These are phyloP conservation scores for Phascolomyces articulosus DNA, from an alignment of 371 early-diverging fungal species.

Conservation along the genomic window DNA sequence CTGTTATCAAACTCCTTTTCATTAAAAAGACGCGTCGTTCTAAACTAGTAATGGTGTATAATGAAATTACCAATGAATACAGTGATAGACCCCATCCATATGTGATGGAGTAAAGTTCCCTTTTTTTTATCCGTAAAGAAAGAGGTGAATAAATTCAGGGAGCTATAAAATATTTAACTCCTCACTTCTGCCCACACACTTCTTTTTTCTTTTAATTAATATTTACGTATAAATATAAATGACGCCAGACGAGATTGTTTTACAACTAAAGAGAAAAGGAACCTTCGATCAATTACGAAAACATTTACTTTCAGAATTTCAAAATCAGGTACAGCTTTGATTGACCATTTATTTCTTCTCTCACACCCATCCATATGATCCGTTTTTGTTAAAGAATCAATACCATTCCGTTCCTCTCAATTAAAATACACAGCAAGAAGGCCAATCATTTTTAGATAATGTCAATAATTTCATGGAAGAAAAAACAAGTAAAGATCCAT, in stretches of 20 bases:
- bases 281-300: conserved; percentile 47
- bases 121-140: too few relatives aligned
- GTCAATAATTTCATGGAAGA: conserved; percentile 37
- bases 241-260: conserved; percentile 46
- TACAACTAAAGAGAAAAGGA: conserved; percentile 46
- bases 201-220: not conserved
- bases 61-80: too few relatives aligned
- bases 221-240: conserved; percentile 12
- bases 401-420: conserved; percentile 1
- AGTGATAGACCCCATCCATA: too few relatives aligned
- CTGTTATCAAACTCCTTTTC: too few relatives aligned
- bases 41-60: too few relatives aligned
- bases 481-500: conserved; percentile 29
- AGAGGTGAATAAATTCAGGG: too few relatives aligned
- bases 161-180: too few relatives aligned
- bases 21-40: too few relatives aligned
- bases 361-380: too few relatives aligned
- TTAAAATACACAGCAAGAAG: conserved; percentile 18
- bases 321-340: conserved; percentile 21
- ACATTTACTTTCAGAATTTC: conserved; percentile 36
- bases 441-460: conserved; percentile 28
- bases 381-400: too few relatives aligned
- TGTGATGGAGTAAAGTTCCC: too few relatives aligned
- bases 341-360: not conserved
- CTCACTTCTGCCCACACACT: too few relatives aligned